phyloP scores from a whole-genome alignment of 805 yeast genomes.

The Komagataella pseudopastoris region DNA sequence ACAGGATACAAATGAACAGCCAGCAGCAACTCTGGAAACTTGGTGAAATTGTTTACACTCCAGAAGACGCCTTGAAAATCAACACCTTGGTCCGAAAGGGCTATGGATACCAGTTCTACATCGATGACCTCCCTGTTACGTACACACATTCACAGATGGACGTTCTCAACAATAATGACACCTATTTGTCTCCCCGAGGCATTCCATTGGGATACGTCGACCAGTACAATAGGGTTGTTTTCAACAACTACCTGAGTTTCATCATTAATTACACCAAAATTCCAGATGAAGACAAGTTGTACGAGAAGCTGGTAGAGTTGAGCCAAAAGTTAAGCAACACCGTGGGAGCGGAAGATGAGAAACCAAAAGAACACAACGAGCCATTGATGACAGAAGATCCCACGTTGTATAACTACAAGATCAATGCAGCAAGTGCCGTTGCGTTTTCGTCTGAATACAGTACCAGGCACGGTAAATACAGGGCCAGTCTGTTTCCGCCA shows the following conservation, averaged over 20 bases:
- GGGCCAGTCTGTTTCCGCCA: not conserved
- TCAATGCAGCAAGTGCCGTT: not conserved
- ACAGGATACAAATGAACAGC: not conserved
- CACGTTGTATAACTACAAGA: not conserved
- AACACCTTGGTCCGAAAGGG: not conserved
- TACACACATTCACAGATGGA: not conserved
- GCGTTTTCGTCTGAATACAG: not conserved
- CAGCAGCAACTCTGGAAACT: not conserved
- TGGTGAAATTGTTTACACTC: not conserved
- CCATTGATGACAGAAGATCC: not conserved
- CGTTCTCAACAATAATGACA: not conserved
- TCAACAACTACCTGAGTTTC: not conserved
- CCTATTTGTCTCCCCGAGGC: not conserved
- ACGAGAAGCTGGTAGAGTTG: not conserved
- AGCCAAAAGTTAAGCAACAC: not conserved
- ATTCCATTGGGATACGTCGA: not conserved
- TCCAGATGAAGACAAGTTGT: not conserved
- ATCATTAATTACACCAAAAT: not conserved
- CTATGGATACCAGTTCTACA: not conserved
- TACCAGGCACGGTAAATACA: not conserved
- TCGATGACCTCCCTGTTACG: not conserved
- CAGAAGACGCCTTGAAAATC: not conserved
- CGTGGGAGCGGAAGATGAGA: not conserved
- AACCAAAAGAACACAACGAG: not conserved
- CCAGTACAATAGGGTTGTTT: not conserved